Evolutionary conservation across 2,329 filamentous ascomycete species (phyloP), one percentile per base, ranked within the genome.

Genomic region (Scytalidium sp.): DNA sequence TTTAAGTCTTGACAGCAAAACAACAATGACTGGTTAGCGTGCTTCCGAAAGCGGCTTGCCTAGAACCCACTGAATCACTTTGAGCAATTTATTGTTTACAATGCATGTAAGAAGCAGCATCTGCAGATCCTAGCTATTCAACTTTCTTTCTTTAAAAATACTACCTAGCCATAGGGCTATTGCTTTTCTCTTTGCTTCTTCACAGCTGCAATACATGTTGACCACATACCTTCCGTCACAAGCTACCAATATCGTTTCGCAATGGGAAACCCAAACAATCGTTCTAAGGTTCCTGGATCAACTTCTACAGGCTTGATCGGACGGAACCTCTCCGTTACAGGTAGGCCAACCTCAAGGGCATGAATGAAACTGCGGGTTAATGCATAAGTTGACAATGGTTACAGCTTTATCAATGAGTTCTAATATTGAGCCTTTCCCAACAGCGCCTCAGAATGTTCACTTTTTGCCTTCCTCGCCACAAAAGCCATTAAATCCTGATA

Each of bases 401-500:
- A 5, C 43, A 17, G 21, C 41, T 19, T 25, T 15, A 15, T 41
- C 43, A 13, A 11, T 29, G 25, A 19, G 13, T 11, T 27, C 32
- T 36, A n/a, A 36, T 5, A 36, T 19, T 43, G 32, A 42, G 19
- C 3, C 19, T 2, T 45, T 40, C 23, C 23, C 36, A 3, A 20
- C 32, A 2, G 7, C 22, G 21, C 32, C 32, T 36, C 32, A 10
- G 4, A n/a, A 36, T 36, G 11, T n/a, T n/a, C 5, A 36, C 5
- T n/a, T n/a, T n/a, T 15, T 5, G 13, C 6, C 32, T 36, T 36
- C 32, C 17, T n/a, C 32, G 7, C 25, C 5, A 36, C 5, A 36
- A 36, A 45, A 47, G 13, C n/a, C 41, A n/a, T 25, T 53, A 17
- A 47, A 21, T 45, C 45, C 49, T 25, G 41, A 45, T 10, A 42